Percentiles rank a stretch among this genome's conserved stretches.
phyloP scores from a whole-genome alignment of 139 green algal species.

The Chlorella sp. region DNA sequence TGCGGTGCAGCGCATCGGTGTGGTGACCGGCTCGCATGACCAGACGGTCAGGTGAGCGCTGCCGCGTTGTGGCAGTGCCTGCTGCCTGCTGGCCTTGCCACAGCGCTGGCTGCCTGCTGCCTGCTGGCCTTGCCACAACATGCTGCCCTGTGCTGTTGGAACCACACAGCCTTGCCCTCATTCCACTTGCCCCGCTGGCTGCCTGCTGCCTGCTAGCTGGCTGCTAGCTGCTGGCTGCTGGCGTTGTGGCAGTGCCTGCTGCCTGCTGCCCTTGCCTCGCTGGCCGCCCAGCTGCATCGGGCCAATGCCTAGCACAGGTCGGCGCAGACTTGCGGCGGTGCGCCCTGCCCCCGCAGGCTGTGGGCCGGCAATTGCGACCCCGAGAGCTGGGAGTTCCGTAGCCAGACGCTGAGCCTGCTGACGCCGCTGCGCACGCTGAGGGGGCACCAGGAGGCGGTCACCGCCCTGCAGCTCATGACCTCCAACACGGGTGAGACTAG shows the following conservation, averaged over 20 bases:
- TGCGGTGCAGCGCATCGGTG: not conserved
- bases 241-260: not conserved
- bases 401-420: constrained; percentile 16
- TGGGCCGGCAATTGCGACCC: not conserved
- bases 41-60: constrained; percentile 32
- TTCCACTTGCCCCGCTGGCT: too few species aligned
- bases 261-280: not conserved
- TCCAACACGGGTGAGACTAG: constrained; percentile 7
- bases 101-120: not conserved
- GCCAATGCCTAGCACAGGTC: too few species aligned
- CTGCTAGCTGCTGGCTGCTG: not conserved
- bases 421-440: constrained; percentile 34
- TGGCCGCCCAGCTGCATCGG: too few species aligned
- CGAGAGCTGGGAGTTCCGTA: not conserved
- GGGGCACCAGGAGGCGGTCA: constrained; percentile 30
- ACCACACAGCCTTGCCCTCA: not conserved
- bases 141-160: not conserved
- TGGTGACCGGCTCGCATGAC: constrained; percentile 11
- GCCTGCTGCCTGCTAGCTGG: too few species aligned
- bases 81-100: not conserved
- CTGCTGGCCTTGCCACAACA: not conserved
- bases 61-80: too few species aligned
- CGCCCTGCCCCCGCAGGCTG: not conserved
- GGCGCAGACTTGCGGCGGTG: too few species aligned
- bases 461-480: constrained; percentile 22